Percentiles rank a stretch among this genome's conserved stretches.
Conservation (phyloP, 768 basidiomycete genomes). For the Rhodosporidiobolus odoratus region DNA sequence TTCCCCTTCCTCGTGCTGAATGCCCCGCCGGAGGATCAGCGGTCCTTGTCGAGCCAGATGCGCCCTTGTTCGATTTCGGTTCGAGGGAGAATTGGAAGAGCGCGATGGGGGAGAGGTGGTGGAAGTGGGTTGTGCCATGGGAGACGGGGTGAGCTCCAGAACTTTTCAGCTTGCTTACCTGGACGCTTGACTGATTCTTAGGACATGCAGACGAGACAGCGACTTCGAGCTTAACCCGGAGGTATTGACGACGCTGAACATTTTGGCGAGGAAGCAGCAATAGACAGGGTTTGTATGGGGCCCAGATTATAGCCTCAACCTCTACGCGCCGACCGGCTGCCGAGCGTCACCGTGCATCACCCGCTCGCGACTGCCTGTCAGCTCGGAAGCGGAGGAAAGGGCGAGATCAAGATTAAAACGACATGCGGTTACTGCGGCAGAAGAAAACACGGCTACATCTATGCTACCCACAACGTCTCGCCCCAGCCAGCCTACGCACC, state of each 20-base stretch:
- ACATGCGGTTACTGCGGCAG: no score
- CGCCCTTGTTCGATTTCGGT: conserved; percentile 27
- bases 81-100: conserved; percentile 18
- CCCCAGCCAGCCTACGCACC: conserved; percentile 2
- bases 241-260: background rate
- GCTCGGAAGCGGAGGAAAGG: no score
- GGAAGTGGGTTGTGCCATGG: conserved; percentile 19
- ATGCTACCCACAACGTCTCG: no score
- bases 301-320: no score
- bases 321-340: no score
- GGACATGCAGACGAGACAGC: background rate
- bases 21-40: background rate
- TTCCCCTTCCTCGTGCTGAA: conserved; percentile 1
- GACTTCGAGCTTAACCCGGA: background rate
- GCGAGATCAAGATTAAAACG: no score
- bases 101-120: conserved; percentile 19
- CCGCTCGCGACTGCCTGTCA: no score
- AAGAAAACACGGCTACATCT: no score
- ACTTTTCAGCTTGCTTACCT: background rate
- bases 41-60: conserved; percentile 15
- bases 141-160: background rate
- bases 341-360: no score
- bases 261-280: background rate
- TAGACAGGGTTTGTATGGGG: no score
- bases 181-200: background rate